Conservation (phyloP, 768 basidiomycete species). For the Kwoniella bestiolae region DNA sequence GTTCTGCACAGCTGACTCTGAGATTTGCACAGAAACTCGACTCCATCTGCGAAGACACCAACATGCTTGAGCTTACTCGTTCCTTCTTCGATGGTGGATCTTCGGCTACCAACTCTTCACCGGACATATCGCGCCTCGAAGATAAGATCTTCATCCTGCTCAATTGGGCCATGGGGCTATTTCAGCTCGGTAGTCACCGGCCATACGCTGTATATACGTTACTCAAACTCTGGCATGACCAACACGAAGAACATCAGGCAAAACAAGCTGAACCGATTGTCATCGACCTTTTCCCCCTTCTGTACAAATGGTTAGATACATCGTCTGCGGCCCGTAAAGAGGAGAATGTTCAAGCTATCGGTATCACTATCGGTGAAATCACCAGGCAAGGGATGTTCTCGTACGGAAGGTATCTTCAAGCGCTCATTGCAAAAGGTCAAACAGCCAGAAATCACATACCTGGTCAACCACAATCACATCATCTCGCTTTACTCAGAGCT, state of each 20-base stretch:
- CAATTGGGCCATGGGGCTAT: constrained; percentile 51
- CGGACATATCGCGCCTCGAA: constrained; percentile 37
- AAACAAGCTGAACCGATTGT: constrained; percentile 10
- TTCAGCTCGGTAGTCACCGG: constrained; percentile 47
- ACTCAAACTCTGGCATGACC: constrained; percentile 43
- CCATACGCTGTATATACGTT: constrained; percentile 49
- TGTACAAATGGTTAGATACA: constrained; percentile 52
- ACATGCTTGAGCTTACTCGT: constrained; percentile 43
- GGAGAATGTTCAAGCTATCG: constrained; percentile 46
- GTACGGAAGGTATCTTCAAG: constrained; percentile 49
- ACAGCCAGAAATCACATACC: constrained; percentile 29
- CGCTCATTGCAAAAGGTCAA: constrained; percentile 45
- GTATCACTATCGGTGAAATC: constrained; percentile 50
- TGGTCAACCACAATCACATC: constrained; percentile 31
- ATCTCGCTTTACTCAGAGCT: constrained; percentile 37
- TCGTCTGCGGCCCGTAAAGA: constrained; percentile 37
- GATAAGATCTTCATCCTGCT: constrained; percentile 48
- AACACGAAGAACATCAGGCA: constrained; percentile 31
- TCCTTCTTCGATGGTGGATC: constrained; percentile 47
- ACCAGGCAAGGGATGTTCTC: constrained; percentile 50
- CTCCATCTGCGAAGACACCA: constrained; percentile 45
- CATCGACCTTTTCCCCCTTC: constrained; percentile 42
- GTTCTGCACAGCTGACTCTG: background rate
- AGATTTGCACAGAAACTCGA: constrained; percentile 42
- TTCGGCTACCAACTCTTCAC: constrained; percentile 24